Conservation (phyloP, 257 asterid species). For the Forsythia viridissima region DNA sequence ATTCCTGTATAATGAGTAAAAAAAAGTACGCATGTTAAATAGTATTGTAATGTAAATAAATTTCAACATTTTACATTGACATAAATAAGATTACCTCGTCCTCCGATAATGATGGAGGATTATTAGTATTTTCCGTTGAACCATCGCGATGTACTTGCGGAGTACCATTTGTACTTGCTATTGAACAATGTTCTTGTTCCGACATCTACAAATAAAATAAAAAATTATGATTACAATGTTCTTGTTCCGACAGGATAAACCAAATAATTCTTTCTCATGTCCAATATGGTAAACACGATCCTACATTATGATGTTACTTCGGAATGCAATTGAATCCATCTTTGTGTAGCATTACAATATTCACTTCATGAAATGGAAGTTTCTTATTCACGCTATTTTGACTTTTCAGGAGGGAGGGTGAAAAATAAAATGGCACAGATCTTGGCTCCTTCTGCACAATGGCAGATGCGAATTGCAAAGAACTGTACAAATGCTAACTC, state of each 20-base stretch:
- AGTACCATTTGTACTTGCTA: too few relatives aligned
- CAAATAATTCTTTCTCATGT: background rate
- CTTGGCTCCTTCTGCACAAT: constrained; percentile 93
- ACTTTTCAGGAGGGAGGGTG: constrained; percentile 33
- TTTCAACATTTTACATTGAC: too few relatives aligned
- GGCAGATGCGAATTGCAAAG: constrained; percentile 83
- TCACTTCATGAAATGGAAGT: background rate
- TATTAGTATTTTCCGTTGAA: too few relatives aligned
- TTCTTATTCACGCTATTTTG: constrained; percentile 13
- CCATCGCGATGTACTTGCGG: too few relatives aligned
- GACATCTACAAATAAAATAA: too few relatives aligned
- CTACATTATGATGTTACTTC: background rate
- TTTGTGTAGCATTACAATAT: background rate
- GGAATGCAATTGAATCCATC: background rate
- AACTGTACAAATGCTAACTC: constrained; percentile 57
- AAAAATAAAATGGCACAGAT: constrained; percentile 96
- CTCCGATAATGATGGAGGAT: too few relatives aligned
- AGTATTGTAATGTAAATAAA: too few relatives aligned
- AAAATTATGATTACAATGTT: too few relatives aligned
- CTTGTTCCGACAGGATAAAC: background rate
- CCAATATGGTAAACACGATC: background rate
- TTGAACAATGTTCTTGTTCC: too few relatives aligned
- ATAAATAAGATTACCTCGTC: too few relatives aligned
- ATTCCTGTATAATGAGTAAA: too few relatives aligned
- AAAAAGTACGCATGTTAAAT: too few relatives aligned